Base-by-base conservation (phyloP, 1,284 basidiomycete genomes). In the Leccinum ambiguum region DNA sequence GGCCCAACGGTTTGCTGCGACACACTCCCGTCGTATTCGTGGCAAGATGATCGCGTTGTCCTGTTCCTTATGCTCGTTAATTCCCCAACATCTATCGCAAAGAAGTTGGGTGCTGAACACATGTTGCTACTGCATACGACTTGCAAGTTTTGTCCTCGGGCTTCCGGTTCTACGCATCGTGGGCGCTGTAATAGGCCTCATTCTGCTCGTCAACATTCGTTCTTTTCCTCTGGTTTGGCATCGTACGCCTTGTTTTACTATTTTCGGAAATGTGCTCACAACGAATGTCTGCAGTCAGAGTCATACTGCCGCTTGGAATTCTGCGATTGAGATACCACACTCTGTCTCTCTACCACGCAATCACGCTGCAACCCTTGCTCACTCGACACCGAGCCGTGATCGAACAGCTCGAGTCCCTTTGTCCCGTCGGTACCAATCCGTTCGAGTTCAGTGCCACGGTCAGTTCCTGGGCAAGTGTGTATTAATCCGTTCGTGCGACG, bases 191-290 rank as follows among this genome's bases (percentile, higher is more conserved):
- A 16, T 63, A 8, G 69, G 50, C 26, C 18, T 83, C 11, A 64
- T 84, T 30, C 67, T 84, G n/a, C 65, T 88, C n/a, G 62, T 86
- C 23, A 89, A 89, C 65, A 70, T 78, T 33, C 80, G 84, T 10
- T 85, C 86, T 2, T 81, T 85, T 73, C 88, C 88, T 2, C 72
- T 89, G n/a, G 75, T 77, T 33, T 90, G 88, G 88, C 88, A 90
- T 69, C 70, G 88, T 89, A 72, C 71, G 86, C 80, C 10, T 58
- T 13, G 10, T 39, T 33, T 33, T 33, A 33, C 30, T 33, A 33
- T 33, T 33, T 33, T 33, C 30, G 30, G 30, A 33, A 33, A 33
- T 16, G n/a, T 26, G 4, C 30, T 64, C 30, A 63, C 26, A 21
- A 41, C 21, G 43, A 23, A 9, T 14, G n/a, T 41, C 8, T 7